A percentile compares a stretch with the other conserved stretches of the same genome.
Conservation (phyloP, 1,284 basidiomycete species). For the Melampsora allii-populina region DNA sequence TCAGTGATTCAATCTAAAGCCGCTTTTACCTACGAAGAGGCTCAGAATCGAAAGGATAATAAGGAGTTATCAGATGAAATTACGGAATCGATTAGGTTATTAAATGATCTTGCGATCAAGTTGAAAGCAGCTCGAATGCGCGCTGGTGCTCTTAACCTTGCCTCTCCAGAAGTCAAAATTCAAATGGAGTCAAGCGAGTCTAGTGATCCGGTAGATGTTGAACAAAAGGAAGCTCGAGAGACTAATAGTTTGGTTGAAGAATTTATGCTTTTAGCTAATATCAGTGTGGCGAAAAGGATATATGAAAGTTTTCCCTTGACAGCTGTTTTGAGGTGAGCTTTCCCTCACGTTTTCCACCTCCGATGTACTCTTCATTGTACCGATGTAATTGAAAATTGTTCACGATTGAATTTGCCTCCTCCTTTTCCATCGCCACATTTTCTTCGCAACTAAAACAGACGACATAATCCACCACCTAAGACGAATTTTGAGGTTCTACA, state of each 20-base stretch:
- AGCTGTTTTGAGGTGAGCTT: constrained; percentile 74
- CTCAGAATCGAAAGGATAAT: constrained; percentile 91
- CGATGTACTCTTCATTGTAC: constrained; percentile 2
- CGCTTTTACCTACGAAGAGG: constrained; percentile 96
- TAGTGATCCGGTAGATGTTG: constrained; percentile 84
- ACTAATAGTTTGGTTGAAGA: constrained; percentile 98
- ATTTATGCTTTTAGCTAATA: constrained; percentile 98
- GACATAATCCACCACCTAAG: constrained; percentile 88
- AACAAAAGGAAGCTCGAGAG: constrained; percentile 88
- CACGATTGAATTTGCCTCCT: background rate
- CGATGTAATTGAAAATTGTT: background rate
- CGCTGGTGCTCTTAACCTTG: constrained; percentile 92
- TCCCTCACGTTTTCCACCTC: background rate
- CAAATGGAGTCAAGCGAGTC: constrained; percentile 88
- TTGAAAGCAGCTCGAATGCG: constrained; percentile 82
- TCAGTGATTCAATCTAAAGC: constrained; percentile 95
- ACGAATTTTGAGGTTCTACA: constrained; percentile 95
- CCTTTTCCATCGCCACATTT: constrained; percentile 7
- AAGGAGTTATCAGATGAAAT: constrained; percentile 74
- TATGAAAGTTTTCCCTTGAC: constrained; percentile 95
- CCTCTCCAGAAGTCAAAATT: constrained; percentile 94
- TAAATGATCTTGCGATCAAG: constrained; percentile 82
- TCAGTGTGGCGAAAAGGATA: constrained; percentile 86
- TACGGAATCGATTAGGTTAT: constrained; percentile 81
- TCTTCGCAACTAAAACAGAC: constrained; percentile 57